Evolutionary conservation across 169 alveolate genomes (phyloP).

Genomic region (Theileria parva): DNA sequence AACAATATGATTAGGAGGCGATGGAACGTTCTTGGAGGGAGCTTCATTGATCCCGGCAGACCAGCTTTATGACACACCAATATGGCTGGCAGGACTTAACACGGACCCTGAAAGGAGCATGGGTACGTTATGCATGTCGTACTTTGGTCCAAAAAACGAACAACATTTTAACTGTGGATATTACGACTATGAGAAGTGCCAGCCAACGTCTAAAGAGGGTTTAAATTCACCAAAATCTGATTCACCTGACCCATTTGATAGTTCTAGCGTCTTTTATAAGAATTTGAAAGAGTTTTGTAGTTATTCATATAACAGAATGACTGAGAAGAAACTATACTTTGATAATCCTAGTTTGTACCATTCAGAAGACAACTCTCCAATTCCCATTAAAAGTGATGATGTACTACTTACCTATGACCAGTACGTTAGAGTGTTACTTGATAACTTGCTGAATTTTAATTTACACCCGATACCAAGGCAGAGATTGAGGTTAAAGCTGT

Average conservation of each 20-base stretch:
- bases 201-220: neutral
- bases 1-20: constrained; percentile 68
- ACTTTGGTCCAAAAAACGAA: constrained; percentile 22
- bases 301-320: neutral
- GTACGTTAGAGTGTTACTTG: constrained; percentile 44
- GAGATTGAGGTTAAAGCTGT: constrained; percentile 48
- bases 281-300: constrained; percentile 6
- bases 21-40: constrained; percentile 81
- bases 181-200: neutral
- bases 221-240: neutral
- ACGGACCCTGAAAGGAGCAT: constrained; percentile 79
- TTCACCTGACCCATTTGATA: neutral
- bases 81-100: constrained; percentile 73
- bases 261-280: neutral
- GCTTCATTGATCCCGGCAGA: constrained; percentile 74
- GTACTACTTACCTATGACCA: constrained; percentile 44
- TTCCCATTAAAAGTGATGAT: neutral
- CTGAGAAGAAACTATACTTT: neutral
- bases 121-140: constrained; percentile 71
- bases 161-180: constrained; percentile 10
- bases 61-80: constrained; percentile 2
- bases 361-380: neutral
- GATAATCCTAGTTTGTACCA: neutral
- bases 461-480: constrained; percentile 57
- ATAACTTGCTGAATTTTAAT: constrained; percentile 29